Evolutionary conservation across 2,329 filamentous ascomycete species (phyloP).

Genomic region (Fusarium tjaetaba): DNA sequence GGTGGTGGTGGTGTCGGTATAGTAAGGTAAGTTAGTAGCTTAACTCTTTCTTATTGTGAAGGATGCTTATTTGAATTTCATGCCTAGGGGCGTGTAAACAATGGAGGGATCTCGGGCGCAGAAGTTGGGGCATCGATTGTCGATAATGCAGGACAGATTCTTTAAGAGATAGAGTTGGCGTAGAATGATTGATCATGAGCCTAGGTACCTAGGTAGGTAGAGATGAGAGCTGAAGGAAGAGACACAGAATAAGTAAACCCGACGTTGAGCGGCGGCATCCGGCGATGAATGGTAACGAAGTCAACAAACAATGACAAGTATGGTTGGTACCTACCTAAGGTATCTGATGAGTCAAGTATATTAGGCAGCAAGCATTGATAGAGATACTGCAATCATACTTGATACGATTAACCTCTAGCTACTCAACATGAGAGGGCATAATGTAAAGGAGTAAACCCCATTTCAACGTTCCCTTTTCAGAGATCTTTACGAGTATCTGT

Average conservation of each 20-base stretch:
- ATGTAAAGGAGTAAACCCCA: background rate
- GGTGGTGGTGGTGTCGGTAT: constrained; percentile 21
- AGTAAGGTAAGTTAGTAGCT: background rate
- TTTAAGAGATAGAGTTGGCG: background rate
- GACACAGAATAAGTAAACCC: constrained; percentile 14
- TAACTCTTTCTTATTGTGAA: background rate
- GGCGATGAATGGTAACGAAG: background rate
- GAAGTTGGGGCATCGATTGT: background rate
- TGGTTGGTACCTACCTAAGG: too few species aligned
- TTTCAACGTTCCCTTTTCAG: background rate
- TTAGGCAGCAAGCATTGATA: constrained; percentile 1
- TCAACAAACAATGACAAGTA: constrained; percentile 7
- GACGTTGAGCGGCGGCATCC: constrained; percentile 21
- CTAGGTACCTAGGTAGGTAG: background rate
- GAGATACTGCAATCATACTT: background rate
- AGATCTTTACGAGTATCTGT: background rate
- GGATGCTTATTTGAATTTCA: constrained; percentile 6
- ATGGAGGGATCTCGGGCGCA: background rate
- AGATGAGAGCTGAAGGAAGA: background rate
- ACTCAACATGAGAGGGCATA: background rate
- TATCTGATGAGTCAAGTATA: constrained; percentile 6
- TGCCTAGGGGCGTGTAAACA: constrained; percentile 10
- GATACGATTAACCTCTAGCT: background rate
- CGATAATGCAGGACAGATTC: background rate
- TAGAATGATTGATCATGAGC: background rate